These are phyloP conservation scores for Populus nigra DNA, from an alignment of 345 rosid species.

Conservation along the genomic window DNA sequence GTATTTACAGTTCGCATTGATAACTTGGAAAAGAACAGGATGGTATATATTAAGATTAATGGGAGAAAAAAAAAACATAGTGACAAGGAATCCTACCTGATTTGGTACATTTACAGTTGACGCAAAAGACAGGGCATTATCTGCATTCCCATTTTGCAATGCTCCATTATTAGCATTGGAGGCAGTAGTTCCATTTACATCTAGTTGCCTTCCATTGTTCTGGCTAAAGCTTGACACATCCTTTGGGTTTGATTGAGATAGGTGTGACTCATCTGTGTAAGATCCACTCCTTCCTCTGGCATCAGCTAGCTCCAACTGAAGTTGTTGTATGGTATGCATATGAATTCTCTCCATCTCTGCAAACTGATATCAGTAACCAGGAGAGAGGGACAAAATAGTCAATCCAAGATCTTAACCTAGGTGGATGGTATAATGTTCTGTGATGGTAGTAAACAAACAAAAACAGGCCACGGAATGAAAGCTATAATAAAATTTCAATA, in stretches of 20 bases:
- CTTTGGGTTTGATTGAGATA: constrained; percentile 46
- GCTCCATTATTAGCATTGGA: constrained; percentile 31
- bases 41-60: neutral
- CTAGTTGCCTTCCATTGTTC: constrained; percentile 50
- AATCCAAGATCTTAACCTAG: constrained; percentile 8
- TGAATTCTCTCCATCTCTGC: constrained; percentile 88
- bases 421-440: neutral
- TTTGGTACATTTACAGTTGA: constrained; percentile 47
- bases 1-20: neutral
- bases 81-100: constrained; percentile 41
- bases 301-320: constrained; percentile 78
- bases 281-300: constrained; percentile 64
- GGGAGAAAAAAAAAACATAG: neutral
- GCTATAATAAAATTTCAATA: neutral
- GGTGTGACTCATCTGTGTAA: constrained; percentile 51
- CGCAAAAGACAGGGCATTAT: constrained; percentile 41
- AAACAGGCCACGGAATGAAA: neutral
- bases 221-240: constrained; percentile 54
- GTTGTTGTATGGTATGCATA: constrained; percentile 78
- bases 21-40: neutral
- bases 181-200: constrained; percentile 44
- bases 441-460: neutral
- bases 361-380: constrained; percentile 50
- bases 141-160: constrained; percentile 52
- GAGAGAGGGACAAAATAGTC: neutral